Percentiles rank a stretch among this genome's conserved stretches.
phyloP scores from a whole-genome alignment of 192 early-diverging fungal genomes.

The Kickxella alabastrina region DNA sequence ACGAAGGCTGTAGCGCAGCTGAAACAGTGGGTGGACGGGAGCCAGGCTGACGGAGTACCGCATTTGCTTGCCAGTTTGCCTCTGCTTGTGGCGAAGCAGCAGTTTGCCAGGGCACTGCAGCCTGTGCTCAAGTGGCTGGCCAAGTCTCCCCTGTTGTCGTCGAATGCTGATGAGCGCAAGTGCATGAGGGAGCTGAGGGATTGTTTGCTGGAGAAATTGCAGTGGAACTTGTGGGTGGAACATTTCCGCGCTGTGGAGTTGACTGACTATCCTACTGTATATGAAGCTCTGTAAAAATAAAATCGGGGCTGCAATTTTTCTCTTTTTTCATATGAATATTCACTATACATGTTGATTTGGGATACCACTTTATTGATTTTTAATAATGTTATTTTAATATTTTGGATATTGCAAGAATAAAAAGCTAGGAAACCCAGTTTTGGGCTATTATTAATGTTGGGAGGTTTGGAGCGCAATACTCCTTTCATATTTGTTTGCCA shows the following conservation, averaged over 20 bases:
- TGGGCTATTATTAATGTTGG: too few relatives aligned
- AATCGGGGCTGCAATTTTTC: background rate
- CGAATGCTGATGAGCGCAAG: conserved; percentile 56
- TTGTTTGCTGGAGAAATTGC: conserved; percentile 58
- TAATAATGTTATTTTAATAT: background rate
- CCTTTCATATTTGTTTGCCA: too few relatives aligned
- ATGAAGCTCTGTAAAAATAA: conserved; percentile 13
- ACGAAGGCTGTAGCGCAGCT: conserved; percentile 58
- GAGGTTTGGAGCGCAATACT: too few relatives aligned
- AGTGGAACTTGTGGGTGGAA: conserved; percentile 69
- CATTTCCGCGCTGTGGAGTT: conserved; percentile 30
- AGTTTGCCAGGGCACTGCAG: conserved; percentile 68
- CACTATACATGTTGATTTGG: background rate
- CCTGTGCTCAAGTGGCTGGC: conserved; percentile 66
- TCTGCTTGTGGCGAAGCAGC: conserved; percentile 53
- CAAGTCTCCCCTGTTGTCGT: conserved; percentile 52
- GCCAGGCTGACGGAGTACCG: conserved; percentile 53
- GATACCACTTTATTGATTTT: background rate
- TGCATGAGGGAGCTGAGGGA: conserved; percentile 52
- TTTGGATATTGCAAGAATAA: too few relatives aligned
- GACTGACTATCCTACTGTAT: conserved; percentile 20
- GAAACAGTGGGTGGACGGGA: conserved; percentile 57
- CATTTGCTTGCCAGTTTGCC: conserved; percentile 57
- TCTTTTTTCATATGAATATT: background rate
- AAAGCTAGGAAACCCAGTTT: too few relatives aligned